Evolutionary conservation across 306 rosid genomes (phyloP), one percentile per base, ranked within the genome.

Genomic region (Acacia acuminata): DNA sequence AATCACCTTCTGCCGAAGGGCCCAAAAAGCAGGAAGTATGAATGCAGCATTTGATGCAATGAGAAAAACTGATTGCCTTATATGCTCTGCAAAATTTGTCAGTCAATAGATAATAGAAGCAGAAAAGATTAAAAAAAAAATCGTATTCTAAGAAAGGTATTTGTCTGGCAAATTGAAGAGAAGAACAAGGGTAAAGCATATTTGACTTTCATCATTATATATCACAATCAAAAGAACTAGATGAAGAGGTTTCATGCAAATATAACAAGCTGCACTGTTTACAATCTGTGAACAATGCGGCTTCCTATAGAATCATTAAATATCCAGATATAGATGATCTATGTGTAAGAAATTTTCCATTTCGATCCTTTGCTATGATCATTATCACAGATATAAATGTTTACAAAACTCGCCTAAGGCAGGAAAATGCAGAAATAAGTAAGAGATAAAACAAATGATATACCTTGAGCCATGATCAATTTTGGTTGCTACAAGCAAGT

Each of bases 11-110:
- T 89, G 91, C 75, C 89, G 89, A 81, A 96, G 98, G 65, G 98
- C 90, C 97, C 98, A 92, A 80, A 86, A 90, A 15, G 99, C 98
- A 63, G 99, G 99, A 82, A 96, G 88, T 81, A 85, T 84, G 71
- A 97, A 97, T 4, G 97, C 98, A 55, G 89, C 94, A 83, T 96
- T 96, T 61, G 99, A 96, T 16, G 86, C 94, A 24, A 96, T 90
- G 63, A 96, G 98, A 87, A 87, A 85, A 75, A 96, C 76, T 14
- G 99, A 88, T 82, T 94, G 99, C 90, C 89, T 70, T 66, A 91
- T 71, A 75, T 94, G 99, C 84, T 91, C 99, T 94, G 43, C 83
- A 77, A 47, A 48, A 68, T 43, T 8, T 87, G 77, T 75, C 82
- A 83, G 71, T 66, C 64, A 79, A 71, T 60, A 30, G 32, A 81